Evolutionary conservation across 192 early-diverging fungal species (phyloP), one percentile per base, ranked within the genome.

Genomic region (Dispira simplex): DNA sequence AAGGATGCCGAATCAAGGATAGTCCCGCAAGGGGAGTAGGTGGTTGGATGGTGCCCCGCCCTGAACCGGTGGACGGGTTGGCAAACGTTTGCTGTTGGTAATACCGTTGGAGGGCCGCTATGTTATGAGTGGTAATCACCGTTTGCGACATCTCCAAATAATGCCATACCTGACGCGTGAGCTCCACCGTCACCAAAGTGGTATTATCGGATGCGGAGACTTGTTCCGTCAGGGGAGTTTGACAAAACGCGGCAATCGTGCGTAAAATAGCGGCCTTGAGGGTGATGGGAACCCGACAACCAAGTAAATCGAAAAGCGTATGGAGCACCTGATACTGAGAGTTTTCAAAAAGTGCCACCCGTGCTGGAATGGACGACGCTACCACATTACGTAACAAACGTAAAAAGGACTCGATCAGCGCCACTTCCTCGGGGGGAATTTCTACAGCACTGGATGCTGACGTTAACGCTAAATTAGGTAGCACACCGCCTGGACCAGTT

Each of bases 201-300:
- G 64, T 46, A 12, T 74, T 75, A 65, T 67, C 59, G 39, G 49
- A 69, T 45, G 71, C 74, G 16, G 68, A 73, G 44, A 70, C 69
- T 20, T 62, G 72, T 0, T 27, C 18, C 39, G 59, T 46, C 13
- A 68, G 60, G 11, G 71, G 69, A 1, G 87, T 77, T 28, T 81
- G 73, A 48, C 85, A 85, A 70, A 97, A 98, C 0, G 91, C 87
- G 2, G 90, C 79, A 45, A 97, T 83, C 6, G 85, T 77, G 52
- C 88, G 74, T 39, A 91, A 73, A 26, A 98, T 70, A 18, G 80
- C 76, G 0, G 93, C 92, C 65, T 95, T 94, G 6, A 96, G 76
- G 28, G 83, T 78, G 12, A 87, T 79, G 0, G 87, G 83, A 43
- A 93, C 82, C 6, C 82, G 73, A 63, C 87, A 85, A 11, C 82